Evolutionary conservation across 139 green algal species (phyloP).

Genomic region (Tetradesmus lagerheimii): DNA sequence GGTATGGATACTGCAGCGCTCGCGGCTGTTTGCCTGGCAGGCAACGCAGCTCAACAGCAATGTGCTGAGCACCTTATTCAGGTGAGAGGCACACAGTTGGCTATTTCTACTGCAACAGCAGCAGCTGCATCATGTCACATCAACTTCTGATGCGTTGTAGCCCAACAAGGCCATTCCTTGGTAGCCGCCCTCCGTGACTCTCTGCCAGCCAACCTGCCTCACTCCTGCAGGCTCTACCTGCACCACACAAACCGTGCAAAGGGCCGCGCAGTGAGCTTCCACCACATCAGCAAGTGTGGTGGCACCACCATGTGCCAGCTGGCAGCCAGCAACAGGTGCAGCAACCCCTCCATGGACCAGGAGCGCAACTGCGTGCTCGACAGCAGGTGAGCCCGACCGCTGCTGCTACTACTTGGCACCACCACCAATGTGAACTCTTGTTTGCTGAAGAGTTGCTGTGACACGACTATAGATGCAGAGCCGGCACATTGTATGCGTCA

Average conservation of each 20-base stretch:
- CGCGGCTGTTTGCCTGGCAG: conserved; percentile 27
- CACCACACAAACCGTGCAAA: conserved; percentile 15
- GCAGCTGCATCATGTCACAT: background rate
- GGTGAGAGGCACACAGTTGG: background rate
- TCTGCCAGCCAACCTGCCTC: background rate
- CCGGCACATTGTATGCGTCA: too few species aligned
- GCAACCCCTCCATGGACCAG: conserved; percentile 17
- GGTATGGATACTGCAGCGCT: conserved; percentile 33
- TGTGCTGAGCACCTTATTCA: conserved; percentile 38
- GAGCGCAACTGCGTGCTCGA: conserved; percentile 32
- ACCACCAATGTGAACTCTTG: too few species aligned
- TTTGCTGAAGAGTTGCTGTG: too few species aligned
- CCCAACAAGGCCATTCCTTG: too few species aligned
- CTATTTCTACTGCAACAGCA: background rate
- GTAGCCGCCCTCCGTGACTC: too few species aligned
- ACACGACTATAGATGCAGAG: too few species aligned
- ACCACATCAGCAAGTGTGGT: conserved; percentile 44
- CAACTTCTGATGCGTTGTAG: too few species aligned
- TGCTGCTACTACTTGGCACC: too few species aligned
- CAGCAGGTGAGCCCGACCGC: background rate
- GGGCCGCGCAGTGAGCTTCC: conserved; percentile 38
- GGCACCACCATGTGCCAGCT: conserved; percentile 46
- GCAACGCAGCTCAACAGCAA: conserved; percentile 24
- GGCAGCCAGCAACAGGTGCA: conserved; percentile 41
- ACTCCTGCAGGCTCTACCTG: conserved; percentile 14